Conservation (phyloP, 2,329 filamentous ascomycete genomes). For the Talaromyces funiculosus region DNA sequence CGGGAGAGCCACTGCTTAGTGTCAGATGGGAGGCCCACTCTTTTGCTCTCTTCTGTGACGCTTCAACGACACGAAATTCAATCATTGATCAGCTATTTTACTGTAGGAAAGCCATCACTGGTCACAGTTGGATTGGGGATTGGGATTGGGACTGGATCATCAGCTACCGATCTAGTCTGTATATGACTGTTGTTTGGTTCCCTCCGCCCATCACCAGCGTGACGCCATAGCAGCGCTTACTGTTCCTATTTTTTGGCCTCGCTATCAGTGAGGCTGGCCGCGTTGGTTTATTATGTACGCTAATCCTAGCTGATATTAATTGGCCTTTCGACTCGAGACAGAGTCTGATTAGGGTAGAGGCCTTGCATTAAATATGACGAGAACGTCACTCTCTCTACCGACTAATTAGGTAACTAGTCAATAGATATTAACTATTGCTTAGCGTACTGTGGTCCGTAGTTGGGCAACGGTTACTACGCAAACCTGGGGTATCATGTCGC, state of each 20-base stretch:
- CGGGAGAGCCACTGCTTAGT: slow-evolving; percentile 5
- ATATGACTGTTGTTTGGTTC: neutral
- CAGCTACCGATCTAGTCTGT: neutral
- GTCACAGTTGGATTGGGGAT: too few relatives aligned
- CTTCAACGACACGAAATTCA: neutral
- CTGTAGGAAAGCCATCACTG: neutral
- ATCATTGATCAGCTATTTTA: neutral
- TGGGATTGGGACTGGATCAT: neutral
- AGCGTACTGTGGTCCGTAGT: neutral
- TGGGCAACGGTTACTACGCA: neutral
- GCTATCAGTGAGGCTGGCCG: neutral
- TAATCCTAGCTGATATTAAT: neutral
- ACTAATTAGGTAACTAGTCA: neutral
- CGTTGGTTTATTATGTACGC: neutral
- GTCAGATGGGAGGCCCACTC: neutral
- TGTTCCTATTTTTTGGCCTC: neutral
- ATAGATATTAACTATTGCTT: neutral
- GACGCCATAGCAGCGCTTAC: neutral
- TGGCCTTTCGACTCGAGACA: neutral
- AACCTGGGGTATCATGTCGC: neutral
- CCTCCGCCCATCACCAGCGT: neutral
- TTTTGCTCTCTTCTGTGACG: neutral
- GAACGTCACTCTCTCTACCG: neutral
- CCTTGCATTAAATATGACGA: neutral
- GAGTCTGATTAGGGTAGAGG: neutral